Evolutionary conservation across 148 eudicot genomes (phyloP).

Genomic region (Cornus controversa): DNA sequence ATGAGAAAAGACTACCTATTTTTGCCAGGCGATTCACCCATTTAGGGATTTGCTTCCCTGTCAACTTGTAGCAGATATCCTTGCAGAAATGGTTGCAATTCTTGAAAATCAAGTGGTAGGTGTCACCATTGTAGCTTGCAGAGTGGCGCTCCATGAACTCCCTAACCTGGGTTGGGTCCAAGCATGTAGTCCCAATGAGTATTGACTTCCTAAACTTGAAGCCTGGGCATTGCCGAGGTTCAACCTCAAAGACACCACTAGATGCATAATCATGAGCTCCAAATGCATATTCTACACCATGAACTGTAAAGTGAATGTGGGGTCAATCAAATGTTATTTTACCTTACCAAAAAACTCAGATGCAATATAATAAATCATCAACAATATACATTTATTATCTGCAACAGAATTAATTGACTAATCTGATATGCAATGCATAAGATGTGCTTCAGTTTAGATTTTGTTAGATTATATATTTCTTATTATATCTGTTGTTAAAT

Average conservation of each 20-base stretch:
- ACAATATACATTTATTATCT: neutral
- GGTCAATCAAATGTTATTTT: neutral
- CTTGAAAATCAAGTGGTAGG: constrained; percentile 78
- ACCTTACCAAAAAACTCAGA: neutral
- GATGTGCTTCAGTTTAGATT: neutral
- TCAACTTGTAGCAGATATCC: constrained; percentile 68
- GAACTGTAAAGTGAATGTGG: constrained; percentile 45
- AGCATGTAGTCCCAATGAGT: constrained; percentile 65
- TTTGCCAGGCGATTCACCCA: constrained; percentile 93
- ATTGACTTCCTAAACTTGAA: constrained; percentile 81
- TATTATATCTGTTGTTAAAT: no score
- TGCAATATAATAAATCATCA: neutral
- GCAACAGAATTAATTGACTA: constrained; percentile 1
- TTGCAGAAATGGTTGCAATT: constrained; percentile 94
- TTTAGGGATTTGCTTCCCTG: constrained; percentile 73
- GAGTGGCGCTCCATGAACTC: constrained; percentile 82
- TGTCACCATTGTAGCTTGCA: constrained; percentile 76
- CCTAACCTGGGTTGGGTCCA: constrained; percentile 64
- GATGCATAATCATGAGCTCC: constrained; percentile 91
- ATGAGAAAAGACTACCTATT: constrained; percentile 48
- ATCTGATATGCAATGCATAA: neutral
- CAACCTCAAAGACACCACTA: constrained; percentile 92
- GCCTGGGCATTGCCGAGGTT: constrained; percentile 89
- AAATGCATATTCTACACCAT: constrained; percentile 91
- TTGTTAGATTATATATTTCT: no score